A percentile compares a stretch with the other conserved stretches of the same genome.
phyloP scores from a whole-genome alignment of 2,329 filamentous ascomycete species.

The Gnomoniopsis smithogilvyi region DNA sequence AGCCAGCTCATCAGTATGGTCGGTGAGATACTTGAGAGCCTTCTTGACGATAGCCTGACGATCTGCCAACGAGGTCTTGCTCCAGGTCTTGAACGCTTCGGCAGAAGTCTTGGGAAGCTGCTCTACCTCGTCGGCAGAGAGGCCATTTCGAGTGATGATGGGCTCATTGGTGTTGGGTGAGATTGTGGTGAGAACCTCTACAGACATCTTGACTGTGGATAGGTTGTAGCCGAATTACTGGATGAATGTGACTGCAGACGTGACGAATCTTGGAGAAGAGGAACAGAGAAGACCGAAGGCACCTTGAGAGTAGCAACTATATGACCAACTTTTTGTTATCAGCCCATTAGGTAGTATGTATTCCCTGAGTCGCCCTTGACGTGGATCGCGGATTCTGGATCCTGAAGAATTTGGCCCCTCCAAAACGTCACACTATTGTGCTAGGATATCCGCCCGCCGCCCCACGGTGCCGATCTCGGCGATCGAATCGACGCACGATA shows the following conservation, averaged over 20 bases:
- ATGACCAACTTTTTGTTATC: conserved; percentile 1
- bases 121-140: conserved; percentile 67
- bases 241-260: neutral
- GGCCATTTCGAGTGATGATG: conserved; percentile 74
- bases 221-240: neutral
- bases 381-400: neutral
- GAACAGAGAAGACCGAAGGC: neutral
- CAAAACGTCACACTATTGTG: neutral
- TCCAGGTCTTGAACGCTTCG: conserved; percentile 73
- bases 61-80: conserved; percentile 69
- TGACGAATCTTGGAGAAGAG: neutral
- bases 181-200: conserved; percentile 71
- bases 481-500: neutral
- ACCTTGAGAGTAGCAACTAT: neutral
- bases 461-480: conserved; percentile 18
- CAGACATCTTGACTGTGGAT: conserved; percentile 48
- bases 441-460: neutral
- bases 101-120: conserved; percentile 69
- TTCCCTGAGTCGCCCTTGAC: neutral
- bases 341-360: neutral
- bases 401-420: neutral
- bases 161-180: conserved; percentile 86
- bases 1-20: conserved; percentile 75
- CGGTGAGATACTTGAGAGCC: conserved; percentile 67
- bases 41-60: conserved; percentile 79